Conservation (phyloP, 208 protist genomes). For the Wallacemonas sp. region DNA sequence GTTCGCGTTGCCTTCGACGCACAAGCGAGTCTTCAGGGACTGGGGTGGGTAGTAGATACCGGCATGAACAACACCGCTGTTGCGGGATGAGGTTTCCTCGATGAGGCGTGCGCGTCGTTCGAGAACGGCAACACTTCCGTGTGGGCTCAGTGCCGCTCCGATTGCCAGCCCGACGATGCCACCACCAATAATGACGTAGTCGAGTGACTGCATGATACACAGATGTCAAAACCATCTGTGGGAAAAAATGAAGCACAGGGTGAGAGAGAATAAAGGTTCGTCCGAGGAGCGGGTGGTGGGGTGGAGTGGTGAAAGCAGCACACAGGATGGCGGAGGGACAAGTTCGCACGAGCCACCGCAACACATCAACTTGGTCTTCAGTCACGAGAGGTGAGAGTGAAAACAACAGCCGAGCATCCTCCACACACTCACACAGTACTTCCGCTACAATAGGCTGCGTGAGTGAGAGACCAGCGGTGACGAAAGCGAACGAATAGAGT, state of each 20-base stretch:
- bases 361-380: too few relatives aligned
- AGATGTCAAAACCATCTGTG: too few relatives aligned
- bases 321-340: too few relatives aligned
- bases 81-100: slow-evolving; percentile 38
- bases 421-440: too few relatives aligned
- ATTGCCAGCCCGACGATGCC: slow-evolving; percentile 47
- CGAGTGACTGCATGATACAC: slow-evolving; percentile 17
- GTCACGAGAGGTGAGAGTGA: too few relatives aligned
- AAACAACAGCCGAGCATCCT: too few relatives aligned
- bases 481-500: too few relatives aligned
- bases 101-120: slow-evolving; percentile 24
- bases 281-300: too few relatives aligned
- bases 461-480: too few relatives aligned
- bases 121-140: slow-evolving; percentile 31
- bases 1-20: slow-evolving; percentile 31
- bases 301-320: too few relatives aligned
- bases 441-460: too few relatives aligned
- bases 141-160: slow-evolving; percentile 26
- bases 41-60: slow-evolving; percentile 47
- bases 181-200: slow-evolving; percentile 24
- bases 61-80: slow-evolving; percentile 51
- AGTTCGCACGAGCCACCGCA: too few relatives aligned
- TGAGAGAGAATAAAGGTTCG: background rate
- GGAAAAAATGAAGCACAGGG: background rate
- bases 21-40: slow-evolving; percentile 42